A percentile compares a stretch with the other conserved stretches of the same genome.
These are phyloP conservation scores for Xylariaceae sp. DNA, from an alignment of 2,329 filamentous ascomycete species.

Conservation along the genomic window DNA sequence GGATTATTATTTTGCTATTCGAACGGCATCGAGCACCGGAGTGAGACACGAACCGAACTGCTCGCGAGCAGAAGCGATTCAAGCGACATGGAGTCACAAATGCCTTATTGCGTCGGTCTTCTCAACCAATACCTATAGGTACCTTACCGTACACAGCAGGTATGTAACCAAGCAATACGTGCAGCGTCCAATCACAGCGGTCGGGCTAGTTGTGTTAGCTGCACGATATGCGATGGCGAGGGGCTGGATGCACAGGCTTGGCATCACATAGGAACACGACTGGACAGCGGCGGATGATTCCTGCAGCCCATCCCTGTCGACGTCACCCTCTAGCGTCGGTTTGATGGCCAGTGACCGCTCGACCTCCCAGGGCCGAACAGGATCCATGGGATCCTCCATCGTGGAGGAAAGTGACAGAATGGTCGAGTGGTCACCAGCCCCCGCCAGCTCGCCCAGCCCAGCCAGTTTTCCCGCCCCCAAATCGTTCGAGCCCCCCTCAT, in stretches of 20 bases:
- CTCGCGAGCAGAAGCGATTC: too few species aligned
- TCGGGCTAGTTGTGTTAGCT: constrained; percentile 8
- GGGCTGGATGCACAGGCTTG: constrained; percentile 9
- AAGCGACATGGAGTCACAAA: not conserved
- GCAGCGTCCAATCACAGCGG: constrained; percentile 11
- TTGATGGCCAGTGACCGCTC: constrained; percentile 11
- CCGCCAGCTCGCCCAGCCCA: too few species aligned
- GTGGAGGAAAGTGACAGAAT: constrained; percentile 53
- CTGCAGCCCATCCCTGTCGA: constrained; percentile 13
- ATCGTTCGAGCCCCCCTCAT: too few species aligned
- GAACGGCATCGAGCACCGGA: too few species aligned
- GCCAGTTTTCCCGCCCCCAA: too few species aligned
- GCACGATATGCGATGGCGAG: not conserved
- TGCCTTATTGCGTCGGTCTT: too few species aligned
- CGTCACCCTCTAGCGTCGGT: constrained; percentile 14
- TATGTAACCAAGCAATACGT: not conserved
- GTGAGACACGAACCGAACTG: too few species aligned
- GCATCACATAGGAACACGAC: constrained; percentile 2
- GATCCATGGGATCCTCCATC: constrained; percentile 32
- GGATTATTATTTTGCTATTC: too few species aligned
- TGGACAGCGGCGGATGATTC: constrained; percentile 10
- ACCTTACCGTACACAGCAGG: constrained; percentile 4
- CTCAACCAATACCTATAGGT: not conserved
- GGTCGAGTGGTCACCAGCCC: constrained; percentile 43
- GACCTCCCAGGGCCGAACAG: constrained; percentile 6